phyloP scores from a whole-genome alignment of 176 grass and related monocot genomes.

The Puccinellia tenuiflora region DNA sequence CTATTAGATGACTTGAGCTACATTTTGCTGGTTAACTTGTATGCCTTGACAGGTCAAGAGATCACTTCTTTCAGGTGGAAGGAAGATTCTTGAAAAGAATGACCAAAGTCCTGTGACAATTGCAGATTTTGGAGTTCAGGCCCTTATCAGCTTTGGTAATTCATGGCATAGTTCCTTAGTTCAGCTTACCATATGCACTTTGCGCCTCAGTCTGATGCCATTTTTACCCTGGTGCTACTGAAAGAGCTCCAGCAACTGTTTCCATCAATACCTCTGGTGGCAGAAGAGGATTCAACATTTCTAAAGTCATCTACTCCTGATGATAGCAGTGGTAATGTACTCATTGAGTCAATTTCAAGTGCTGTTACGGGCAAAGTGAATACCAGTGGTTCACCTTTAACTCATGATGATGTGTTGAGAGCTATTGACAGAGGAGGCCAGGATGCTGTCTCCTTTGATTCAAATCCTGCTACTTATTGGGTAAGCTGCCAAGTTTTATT shows the following conservation, averaged over 20 bases:
- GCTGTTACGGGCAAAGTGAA: conserved; percentile 49
- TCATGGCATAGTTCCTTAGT: conserved; percentile 5
- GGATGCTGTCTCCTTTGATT: conserved; percentile 69
- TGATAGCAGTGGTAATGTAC: conserved; percentile 31
- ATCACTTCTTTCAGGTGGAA: conserved; percentile 59
- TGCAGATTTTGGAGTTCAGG: conserved; percentile 91
- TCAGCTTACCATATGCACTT: not conserved
- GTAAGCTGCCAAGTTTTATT: conserved; percentile 27
- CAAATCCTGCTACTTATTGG: conserved; percentile 79
- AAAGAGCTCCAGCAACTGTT: conserved; percentile 75
- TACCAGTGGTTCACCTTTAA: conserved; percentile 43
- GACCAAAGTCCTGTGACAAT: conserved; percentile 75
- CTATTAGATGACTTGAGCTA: not conserved
- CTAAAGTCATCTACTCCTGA: conserved; percentile 40
- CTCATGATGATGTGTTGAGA: conserved; percentile 58
- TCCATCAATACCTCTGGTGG: conserved; percentile 85
- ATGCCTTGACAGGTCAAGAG: conserved; percentile 64
- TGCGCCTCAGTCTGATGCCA: conserved; percentile 24
- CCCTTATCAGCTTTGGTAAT: conserved; percentile 86
- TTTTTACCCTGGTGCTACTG: conserved; percentile 21
- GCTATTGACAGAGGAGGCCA: conserved; percentile 94
- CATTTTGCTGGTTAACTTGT: conserved; percentile 7
- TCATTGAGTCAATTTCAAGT: conserved; percentile 65
- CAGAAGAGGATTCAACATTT: conserved; percentile 78
- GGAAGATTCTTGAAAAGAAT: conserved; percentile 71